A percentile compares a stretch with the other conserved stretches of the same genome.
These are phyloP conservation scores for Dendryphion nanum DNA, from an alignment of 2,329 filamentous ascomycete genomes.

Conservation along the genomic window DNA sequence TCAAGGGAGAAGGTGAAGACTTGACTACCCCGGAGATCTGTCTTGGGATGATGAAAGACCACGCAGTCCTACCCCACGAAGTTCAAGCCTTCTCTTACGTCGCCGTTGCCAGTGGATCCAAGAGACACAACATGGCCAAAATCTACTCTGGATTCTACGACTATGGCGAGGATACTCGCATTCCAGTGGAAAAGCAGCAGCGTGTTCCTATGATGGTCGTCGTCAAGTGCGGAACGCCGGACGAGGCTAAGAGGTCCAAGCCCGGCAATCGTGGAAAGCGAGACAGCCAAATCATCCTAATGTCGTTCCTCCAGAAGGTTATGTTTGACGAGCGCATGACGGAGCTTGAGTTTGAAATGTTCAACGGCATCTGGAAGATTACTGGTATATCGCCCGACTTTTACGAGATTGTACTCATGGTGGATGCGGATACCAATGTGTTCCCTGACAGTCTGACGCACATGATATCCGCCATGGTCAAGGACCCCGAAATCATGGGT, in stretches of 20 bases:
- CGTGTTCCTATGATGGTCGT: slow-evolving; percentile 96
- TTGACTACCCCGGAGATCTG: slow-evolving; percentile 87
- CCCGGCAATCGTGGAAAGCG: slow-evolving; percentile 97
- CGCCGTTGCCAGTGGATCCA: slow-evolving; percentile 90
- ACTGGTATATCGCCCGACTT: slow-evolving; percentile 98
- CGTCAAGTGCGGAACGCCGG: slow-evolving; percentile 92
- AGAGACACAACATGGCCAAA: slow-evolving; percentile 99
- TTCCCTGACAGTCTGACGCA: slow-evolving; percentile 98
- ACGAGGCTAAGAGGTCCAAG: slow-evolving; percentile 77
- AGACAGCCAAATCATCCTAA: slow-evolving; percentile 97
- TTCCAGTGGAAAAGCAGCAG: slow-evolving; percentile 86
- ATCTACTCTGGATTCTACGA: slow-evolving; percentile 98
- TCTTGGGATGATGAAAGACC: slow-evolving; percentile 92
- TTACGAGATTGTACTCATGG: slow-evolving; percentile 98
- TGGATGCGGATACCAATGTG: slow-evolving; percentile 98
- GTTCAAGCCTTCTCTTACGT: slow-evolving; percentile 94
- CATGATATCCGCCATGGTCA: slow-evolving; percentile 99
- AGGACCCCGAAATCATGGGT: slow-evolving; percentile 98
- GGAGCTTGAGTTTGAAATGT: slow-evolving; percentile 98
- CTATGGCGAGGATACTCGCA: slow-evolving; percentile 77
- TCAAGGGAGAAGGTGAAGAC: slow-evolving; percentile 90
- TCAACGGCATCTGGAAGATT: slow-evolving; percentile 98
- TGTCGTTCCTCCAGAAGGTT: slow-evolving; percentile 99
- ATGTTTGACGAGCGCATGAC: slow-evolving; percentile 99
- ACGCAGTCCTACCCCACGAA: slow-evolving; percentile 73